Percentiles rank a stretch among this genome's conserved stretches.
Conservation (phyloP, 768 basidiomycete species). For the Tricholoma hemisulphureum region DNA sequence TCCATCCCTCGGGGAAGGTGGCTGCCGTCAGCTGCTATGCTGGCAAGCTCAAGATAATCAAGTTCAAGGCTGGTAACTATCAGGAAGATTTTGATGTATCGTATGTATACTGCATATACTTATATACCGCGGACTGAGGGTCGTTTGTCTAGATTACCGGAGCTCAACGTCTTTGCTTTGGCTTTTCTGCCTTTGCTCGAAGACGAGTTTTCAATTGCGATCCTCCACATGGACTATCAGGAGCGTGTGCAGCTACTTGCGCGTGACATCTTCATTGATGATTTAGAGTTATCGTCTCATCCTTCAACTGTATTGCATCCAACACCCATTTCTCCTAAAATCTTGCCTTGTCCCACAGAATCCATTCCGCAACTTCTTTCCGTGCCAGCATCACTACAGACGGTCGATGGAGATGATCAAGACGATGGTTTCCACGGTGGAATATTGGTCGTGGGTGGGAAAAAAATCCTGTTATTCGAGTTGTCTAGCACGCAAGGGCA, state of each 20-base stretch:
- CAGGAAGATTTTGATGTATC: slow-evolving; percentile 60
- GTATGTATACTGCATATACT: slow-evolving; percentile 39
- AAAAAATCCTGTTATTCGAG: slow-evolving; percentile 62
- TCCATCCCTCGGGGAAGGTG: slow-evolving; percentile 61
- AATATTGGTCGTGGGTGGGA: slow-evolving; percentile 67
- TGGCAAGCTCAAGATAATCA: slow-evolving; percentile 67
- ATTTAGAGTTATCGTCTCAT: slow-evolving; percentile 49
- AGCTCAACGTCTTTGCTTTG: slow-evolving; percentile 67
- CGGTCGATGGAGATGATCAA: slow-evolving; percentile 27
- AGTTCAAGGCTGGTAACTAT: slow-evolving; percentile 53
- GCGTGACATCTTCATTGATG: slow-evolving; percentile 50
- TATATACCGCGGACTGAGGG: not conserved
- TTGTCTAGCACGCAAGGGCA: slow-evolving; percentile 45
- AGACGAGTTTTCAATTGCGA: slow-evolving; percentile 54
- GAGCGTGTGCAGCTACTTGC: slow-evolving; percentile 61
- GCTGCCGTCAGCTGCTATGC: slow-evolving; percentile 66
- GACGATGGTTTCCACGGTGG: slow-evolving; percentile 54
- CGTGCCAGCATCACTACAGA: slow-evolving; percentile 31
- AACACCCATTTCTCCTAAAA: slow-evolving; percentile 50
- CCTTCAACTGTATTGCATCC: slow-evolving; percentile 50
- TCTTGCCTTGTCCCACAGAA: slow-evolving; percentile 44
- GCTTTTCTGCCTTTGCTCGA: slow-evolving; percentile 52
- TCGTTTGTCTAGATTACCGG: slow-evolving; percentile 46
- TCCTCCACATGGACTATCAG: slow-evolving; percentile 66
- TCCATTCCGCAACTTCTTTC: slow-evolving; percentile 40